Percentiles rank a stretch among this genome's conserved stretches.
These are phyloP conservation scores for Beverwykella pulmonaria DNA, from an alignment of 495 filamentous ascomycete species.

Conservation along the genomic window DNA sequence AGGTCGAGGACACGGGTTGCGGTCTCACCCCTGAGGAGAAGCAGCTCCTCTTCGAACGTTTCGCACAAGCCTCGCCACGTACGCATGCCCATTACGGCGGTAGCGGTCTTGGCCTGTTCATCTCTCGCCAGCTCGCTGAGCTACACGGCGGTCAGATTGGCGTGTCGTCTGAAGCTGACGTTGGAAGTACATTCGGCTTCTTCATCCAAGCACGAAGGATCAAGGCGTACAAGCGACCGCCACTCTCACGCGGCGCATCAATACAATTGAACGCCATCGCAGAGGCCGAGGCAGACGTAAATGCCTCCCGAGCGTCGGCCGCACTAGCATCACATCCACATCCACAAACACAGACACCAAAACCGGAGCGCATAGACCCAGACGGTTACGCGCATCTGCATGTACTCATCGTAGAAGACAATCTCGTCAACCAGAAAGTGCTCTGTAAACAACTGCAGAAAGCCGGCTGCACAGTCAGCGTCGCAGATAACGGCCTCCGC, in stretches of 20 bases:
- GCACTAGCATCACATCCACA: not conserved
- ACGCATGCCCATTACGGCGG: constrained; percentile 16
- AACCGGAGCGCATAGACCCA: not conserved
- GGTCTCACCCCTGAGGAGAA: constrained; percentile 7
- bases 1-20: constrained; percentile 16
- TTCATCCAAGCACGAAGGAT: constrained; percentile 13
- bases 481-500: constrained; percentile 40
- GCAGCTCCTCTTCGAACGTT: constrained; percentile 10
- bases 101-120: not conserved
- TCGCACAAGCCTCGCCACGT: constrained; percentile 11
- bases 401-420: constrained; percentile 40
- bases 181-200: constrained; percentile 21
- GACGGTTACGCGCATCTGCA: not conserved
- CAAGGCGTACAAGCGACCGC: not conserved
- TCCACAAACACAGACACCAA: not conserved
- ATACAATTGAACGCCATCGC: not conserved
- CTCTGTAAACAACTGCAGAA: constrained; percentile 36
- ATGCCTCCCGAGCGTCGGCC: not conserved
- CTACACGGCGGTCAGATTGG: constrained; percentile 27
- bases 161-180: constrained; percentile 1
- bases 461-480: constrained; percentile 30
- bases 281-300: constrained; percentile 6
- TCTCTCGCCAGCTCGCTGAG: constrained; percentile 13
- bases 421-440: constrained; percentile 43
- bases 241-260: not conserved